Percentiles rank a stretch among this genome's conserved stretches.
These are phyloP conservation scores for Boletus semigastroideus DNA, from an alignment of 1,284 basidiomycete genomes.

Conservation along the genomic window DNA sequence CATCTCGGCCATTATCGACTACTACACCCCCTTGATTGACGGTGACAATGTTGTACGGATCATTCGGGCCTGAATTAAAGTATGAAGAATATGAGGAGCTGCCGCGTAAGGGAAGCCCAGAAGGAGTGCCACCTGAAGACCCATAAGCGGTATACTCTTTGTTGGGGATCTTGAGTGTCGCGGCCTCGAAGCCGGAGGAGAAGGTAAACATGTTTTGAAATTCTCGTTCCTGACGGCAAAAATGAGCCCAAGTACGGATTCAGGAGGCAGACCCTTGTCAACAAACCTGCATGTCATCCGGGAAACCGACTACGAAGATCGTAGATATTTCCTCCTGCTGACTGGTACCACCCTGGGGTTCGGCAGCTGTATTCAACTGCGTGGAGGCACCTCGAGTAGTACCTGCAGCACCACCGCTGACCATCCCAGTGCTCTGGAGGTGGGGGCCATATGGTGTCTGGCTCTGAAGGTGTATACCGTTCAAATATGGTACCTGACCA, in stretches of 20 bases:
- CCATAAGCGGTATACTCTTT: constrained; percentile 77
- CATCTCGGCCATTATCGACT: constrained; percentile 68
- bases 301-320: constrained; percentile 98
- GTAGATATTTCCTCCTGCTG: constrained; percentile 92
- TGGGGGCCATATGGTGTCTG: constrained; percentile 75
- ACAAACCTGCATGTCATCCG: constrained; percentile 96
- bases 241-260: constrained; percentile 14
- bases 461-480: constrained; percentile 53
- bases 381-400: constrained; percentile 29
- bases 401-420: constrained; percentile 17
- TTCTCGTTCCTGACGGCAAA: constrained; percentile 78
- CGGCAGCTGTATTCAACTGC: constrained; percentile 22
- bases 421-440: constrained; percentile 44
- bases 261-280: neutral
- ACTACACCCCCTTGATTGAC: constrained; percentile 77
- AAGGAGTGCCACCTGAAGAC: constrained; percentile 39
- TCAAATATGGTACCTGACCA: constrained; percentile 36
- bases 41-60: constrained; percentile 77
- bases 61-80: constrained; percentile 55
- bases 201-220: constrained; percentile 99
- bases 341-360: constrained; percentile 23
- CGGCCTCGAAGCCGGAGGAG: constrained; percentile 93
- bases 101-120: constrained; percentile 34
- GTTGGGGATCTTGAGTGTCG: constrained; percentile 95
- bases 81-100: constrained; percentile 34